These are phyloP conservation scores for Microsporum ferrugineum DNA, from an alignment of 2,329 filamentous ascomycete genomes.

Conservation along the genomic window DNA sequence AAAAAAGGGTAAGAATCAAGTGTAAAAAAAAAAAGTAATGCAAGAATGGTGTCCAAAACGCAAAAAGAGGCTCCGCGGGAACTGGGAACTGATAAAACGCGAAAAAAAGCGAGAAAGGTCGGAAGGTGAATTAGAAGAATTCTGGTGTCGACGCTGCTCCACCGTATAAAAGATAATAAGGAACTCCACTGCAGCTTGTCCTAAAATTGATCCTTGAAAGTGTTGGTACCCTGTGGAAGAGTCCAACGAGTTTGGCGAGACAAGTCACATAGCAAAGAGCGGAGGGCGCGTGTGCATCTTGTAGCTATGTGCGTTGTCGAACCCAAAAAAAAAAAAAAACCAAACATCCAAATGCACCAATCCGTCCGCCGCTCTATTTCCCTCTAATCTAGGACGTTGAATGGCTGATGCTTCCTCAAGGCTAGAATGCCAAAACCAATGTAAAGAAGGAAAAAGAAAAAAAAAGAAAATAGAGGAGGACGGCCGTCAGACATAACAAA, in stretches of 20 bases:
- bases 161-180: background rate
- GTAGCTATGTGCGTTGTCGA: too few species aligned
- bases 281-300: background rate
- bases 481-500: slow-evolving; percentile 1
- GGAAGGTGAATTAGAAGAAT: background rate
- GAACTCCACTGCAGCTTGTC: background rate
- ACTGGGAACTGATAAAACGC: background rate
- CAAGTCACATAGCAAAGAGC: background rate
- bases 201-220: background rate
- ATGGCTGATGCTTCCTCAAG: slow-evolving; percentile 10
- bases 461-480: background rate
- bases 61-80: background rate
- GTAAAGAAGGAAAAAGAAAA: background rate
- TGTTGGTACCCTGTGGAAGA: background rate
- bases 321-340: background rate
- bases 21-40: background rate
- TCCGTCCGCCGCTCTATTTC: slow-evolving; percentile 9
- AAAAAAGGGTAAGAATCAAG: background rate
- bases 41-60: background rate
- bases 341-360: slow-evolving; percentile 8
- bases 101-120: background rate
- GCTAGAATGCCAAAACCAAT: slow-evolving; percentile 3
- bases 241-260: background rate
- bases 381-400: slow-evolving; percentile 12
- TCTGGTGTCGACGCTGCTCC: background rate